Evolutionary conservation across 2,329 filamentous ascomycete genomes (phyloP), one percentile per base, ranked within the genome.

Genomic region (Aurifilum marmelostoma): DNA sequence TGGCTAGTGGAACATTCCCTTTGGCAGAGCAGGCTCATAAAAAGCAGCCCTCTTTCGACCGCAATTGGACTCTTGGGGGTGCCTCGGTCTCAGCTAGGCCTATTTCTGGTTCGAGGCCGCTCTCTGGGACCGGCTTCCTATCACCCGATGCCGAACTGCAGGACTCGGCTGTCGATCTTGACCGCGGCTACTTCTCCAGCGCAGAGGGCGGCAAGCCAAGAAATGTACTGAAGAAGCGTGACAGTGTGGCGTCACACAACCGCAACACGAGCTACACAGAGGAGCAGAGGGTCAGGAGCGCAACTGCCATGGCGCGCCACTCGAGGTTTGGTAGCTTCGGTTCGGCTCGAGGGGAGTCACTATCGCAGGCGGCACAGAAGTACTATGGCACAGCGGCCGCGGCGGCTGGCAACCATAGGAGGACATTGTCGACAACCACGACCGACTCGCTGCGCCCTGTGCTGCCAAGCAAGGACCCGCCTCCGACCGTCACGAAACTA

Each of bases 151-250:
- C 79, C 9, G 77, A 81, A 16, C 74, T 80, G 18, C 82, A 82
- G 71, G 85, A 87, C 69, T 83, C 83, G 11, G 80, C 81, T 21
- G 79, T 83, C 32, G 92, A 97, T 71, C 79, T 93, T 21, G 96
- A 98, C 75, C 88, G 93, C 47, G 95, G 94, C 32, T 98, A 98
- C 79, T 97, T 97, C 76, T 97, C 95, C 9, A 93, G 94, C 3
- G 92, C 91, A 21, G 95, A 98, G 75, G 84, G 89, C 14, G 94
- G 97, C 72, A 88, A 91, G 69, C 89, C 88, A 74, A 88, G 92
- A 60, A 97, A 93, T 76, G 84, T 96, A 61, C 83, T 97, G 72
- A 93, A 92, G 79, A 97, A 96, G 81, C 90, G 92, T 68, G 88
- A 89, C 70, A 90, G 88, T 71, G 79, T 82, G 69, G 62, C 73